Evolutionary conservation across 2,329 filamentous ascomycete genomes (phyloP).

Genomic region (Ophiocordyceps robertsii): DNA sequence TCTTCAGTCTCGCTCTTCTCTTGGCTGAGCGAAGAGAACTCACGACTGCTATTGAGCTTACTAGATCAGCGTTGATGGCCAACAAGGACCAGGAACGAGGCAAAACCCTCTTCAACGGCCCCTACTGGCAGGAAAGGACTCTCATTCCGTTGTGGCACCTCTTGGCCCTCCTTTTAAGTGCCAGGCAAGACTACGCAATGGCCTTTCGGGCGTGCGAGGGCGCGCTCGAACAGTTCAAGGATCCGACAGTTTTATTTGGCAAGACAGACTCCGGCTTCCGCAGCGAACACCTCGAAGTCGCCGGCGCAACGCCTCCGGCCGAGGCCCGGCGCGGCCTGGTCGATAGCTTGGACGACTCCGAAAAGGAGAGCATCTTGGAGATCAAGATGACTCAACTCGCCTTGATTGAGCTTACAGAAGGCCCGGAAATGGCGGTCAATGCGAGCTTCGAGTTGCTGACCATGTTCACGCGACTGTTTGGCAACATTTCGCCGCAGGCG

Average conservation of each 20-base stretch:
- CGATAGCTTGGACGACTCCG: slow-evolving; percentile 68
- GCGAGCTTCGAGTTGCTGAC: slow-evolving; percentile 73
- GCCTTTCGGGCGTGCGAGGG: slow-evolving; percentile 77
- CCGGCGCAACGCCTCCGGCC: slow-evolving; percentile 17
- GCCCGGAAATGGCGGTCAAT: slow-evolving; percentile 75
- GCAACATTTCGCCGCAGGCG: slow-evolving; percentile 34
- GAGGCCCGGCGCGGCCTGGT: slow-evolving; percentile 37
- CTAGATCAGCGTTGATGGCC: slow-evolving; percentile 61
- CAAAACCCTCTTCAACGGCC: slow-evolving; percentile 29
- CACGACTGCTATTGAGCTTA: slow-evolving; percentile 64
- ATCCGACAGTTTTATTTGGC: slow-evolving; percentile 57
- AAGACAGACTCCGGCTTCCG: slow-evolving; percentile 40
- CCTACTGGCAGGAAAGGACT: slow-evolving; percentile 49
- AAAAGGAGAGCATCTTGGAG: slow-evolving; percentile 81
- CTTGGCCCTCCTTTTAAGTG: slow-evolving; percentile 71
- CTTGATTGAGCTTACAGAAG: slow-evolving; percentile 71
- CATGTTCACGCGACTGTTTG: slow-evolving; percentile 72
- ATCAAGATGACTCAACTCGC: slow-evolving; percentile 91
- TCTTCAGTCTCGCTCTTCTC: slow-evolving; percentile 74
- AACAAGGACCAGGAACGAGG: slow-evolving; percentile 33
- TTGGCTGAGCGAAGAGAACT: slow-evolving; percentile 79
- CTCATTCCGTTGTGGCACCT: slow-evolving; percentile 84
- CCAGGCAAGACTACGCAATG: slow-evolving; percentile 70
- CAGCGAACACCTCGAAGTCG: slow-evolving; percentile 55
- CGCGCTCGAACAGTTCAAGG: slow-evolving; percentile 79